Base-by-base conservation (phyloP, 1,139 yeast genomes). In the Geotrichum phurueaensis region DNA sequence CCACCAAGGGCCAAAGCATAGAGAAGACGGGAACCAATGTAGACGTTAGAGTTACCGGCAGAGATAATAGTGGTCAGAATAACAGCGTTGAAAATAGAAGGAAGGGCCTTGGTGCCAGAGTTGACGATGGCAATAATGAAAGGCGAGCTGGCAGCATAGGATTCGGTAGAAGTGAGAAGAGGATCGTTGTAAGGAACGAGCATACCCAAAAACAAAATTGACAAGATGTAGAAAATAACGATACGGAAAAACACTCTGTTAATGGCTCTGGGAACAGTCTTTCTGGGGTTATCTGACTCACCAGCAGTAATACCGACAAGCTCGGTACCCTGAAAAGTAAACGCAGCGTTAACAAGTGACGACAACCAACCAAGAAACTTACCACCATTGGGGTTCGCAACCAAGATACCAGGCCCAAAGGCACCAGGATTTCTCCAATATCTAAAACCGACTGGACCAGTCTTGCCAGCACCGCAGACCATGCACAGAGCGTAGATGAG, bases 321-420 rank as follows among this genome's bases (percentile, higher is more conserved):
- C 70, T 85, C 90, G 2, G 85, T 80, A 54, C 90, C 89, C 65
- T 89, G 89, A 67, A 80, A 84, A 6, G 89, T 86, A 71, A 84
- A 85, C 31, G 86, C 78, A 1, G 90, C 87, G 23, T 87, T 81
- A 49, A 84, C 79, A 69, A 81, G 79, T 6, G 79, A 81, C 1
- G 80, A 72, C 51, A 81, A 78, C 57, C 80, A 79, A 36, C 83
- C 83, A 59, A 75, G 76, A 69, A 80, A 81, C 0, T 85, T 87
- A 62, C 82, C 76, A 29, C 59, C 50, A 20, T 51, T 6, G n/a
- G 18, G 22, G 33, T 58, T 58, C 1, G 13, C 4, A 13, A 85
- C 82, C 70, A 87, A 86, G 0, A 84, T 84, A 12, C 82, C 82
- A 20, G 75, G 81, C 3, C 78, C 81, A 57, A 76, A 66, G 50